Base-by-base conservation (phyloP, 192 early-diverging fungal species). In the Linnemannia elongata region DNA sequence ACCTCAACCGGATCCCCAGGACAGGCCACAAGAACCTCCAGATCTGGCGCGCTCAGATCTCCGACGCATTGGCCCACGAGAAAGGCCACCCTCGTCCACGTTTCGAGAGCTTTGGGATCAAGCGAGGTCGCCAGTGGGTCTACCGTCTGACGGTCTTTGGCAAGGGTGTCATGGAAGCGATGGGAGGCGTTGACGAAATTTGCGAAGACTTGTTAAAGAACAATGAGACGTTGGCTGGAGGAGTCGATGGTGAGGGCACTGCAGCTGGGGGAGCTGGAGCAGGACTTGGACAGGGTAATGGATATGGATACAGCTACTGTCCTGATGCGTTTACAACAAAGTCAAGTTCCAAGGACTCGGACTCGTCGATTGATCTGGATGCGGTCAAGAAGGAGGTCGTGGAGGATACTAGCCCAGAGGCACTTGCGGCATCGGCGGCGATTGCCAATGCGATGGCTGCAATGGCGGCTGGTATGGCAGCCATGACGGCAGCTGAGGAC, bases 31-130 rank as follows among this genome's bases (percentile, higher is more conserved):
- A 87, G 69, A 87, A 87, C 22, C 66, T 87, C 7, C 85, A 87
- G 72, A 87, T 87, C 76, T 87, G 85, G 85, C 72, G 85, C 18
- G 85, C 85, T 17, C 85, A 87, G 49, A 87, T 87, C 39, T 87
- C 85, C 41, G 85, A 87, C 70, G 85, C 85, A 1, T 72, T 87
- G 47, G 85, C 85, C 7, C 85, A 87, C 47, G 85, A 87, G 68
- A 87, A 87, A 68, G 79, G 85, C 5, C 85, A 87, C n/a, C 85
- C 85, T 45, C 70, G 85, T 10, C 85, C 85, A 6, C 22, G 85
- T 7, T 87, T 87, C 44, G 85, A 87, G 68, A 87, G 85, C 72
- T 87, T 87, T 87, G 85, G 85, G 22, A 57, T 87, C 52, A 87
- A 87, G 72, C 79, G 85, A 45, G 85, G 85, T 7, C 60, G 85